Percentiles rank a stretch among this genome's conserved stretches.
phyloP scores from a whole-genome alignment of 2,329 filamentous ascomycete genomes.

The Calonectria pseudoturangicola region DNA sequence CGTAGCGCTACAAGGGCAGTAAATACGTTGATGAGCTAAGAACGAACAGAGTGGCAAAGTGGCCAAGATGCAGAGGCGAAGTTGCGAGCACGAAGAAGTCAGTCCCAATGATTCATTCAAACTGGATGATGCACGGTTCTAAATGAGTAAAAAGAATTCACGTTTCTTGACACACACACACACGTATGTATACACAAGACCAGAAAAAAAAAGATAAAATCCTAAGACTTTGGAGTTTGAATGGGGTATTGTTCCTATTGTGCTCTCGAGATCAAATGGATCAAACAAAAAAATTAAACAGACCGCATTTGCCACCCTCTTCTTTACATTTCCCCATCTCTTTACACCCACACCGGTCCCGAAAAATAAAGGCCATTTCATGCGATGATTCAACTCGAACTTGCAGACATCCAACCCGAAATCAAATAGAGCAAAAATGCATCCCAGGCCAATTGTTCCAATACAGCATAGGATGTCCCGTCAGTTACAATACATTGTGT shows the following conservation, averaged over 20 bases:
- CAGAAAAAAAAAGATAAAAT: not conserved
- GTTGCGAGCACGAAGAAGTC: too few relatives aligned
- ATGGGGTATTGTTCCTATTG: slow-evolving; percentile 56
- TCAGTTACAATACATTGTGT: slow-evolving; percentile 39
- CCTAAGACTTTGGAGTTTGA: slow-evolving; percentile 40
- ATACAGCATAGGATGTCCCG: slow-evolving; percentile 43
- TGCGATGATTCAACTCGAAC: slow-evolving; percentile 35
- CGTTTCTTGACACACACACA: not conserved
- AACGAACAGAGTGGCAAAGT: too few relatives aligned
- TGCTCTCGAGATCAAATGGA: slow-evolving; percentile 51
- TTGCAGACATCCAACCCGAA: slow-evolving; percentile 38
- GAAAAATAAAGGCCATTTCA: slow-evolving; percentile 24
- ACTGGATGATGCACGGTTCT: too few relatives aligned
- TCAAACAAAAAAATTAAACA: slow-evolving; percentile 49
- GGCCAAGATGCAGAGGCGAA: too few relatives aligned
- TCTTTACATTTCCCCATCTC: slow-evolving; percentile 34
- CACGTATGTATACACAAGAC: not conserved
- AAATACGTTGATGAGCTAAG: too few relatives aligned
- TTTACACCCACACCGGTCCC: slow-evolving; percentile 40
- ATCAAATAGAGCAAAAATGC: slow-evolving; percentile 27
- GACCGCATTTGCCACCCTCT: slow-evolving; percentile 43
- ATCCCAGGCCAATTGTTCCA: slow-evolving; percentile 17
- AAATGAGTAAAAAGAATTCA: too few relatives aligned
- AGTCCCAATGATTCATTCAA: too few relatives aligned
- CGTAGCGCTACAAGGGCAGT: too few relatives aligned